Evolutionary conservation across 1,284 basidiomycete species (phyloP).

Genomic region (Agroathelia rolfsii): DNA sequence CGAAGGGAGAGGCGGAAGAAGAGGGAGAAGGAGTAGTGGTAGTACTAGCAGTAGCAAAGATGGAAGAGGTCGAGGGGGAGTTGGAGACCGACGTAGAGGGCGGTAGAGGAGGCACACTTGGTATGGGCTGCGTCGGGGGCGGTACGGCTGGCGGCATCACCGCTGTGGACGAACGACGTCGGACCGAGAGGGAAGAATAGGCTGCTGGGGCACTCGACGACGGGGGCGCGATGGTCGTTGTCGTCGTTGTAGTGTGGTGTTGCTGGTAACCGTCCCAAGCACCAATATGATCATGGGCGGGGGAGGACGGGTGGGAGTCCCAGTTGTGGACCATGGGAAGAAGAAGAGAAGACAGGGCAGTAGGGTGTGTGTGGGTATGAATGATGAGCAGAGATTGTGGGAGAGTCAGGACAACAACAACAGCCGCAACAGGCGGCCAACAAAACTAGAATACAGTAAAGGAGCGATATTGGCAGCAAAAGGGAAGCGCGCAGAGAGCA

Average conservation of each 20-base stretch:
- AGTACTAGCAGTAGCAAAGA: too few species aligned
- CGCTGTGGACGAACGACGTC: conserved; percentile 60
- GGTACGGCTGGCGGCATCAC: conserved; percentile 53
- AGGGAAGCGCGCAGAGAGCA: conserved; percentile 2
- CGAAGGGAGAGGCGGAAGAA: too few species aligned
- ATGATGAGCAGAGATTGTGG: too few species aligned
- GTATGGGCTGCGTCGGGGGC: conserved; percentile 68
- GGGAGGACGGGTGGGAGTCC: conserved; percentile 33
- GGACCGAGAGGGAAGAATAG: conserved; percentile 29
- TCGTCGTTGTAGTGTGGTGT: conserved; percentile 20
- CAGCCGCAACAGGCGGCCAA: too few species aligned
- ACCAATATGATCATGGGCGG: conserved; percentile 30
- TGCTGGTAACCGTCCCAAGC: conserved; percentile 38
- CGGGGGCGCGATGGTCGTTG: conserved; percentile 24
- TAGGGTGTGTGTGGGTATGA: too few species aligned
- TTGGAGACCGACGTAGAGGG: too few species aligned
- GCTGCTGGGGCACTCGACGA: conserved; percentile 25
- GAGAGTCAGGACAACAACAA: too few species aligned
- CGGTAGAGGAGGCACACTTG: conserved; percentile 44
- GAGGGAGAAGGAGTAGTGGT: too few species aligned
- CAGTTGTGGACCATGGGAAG: conserved; percentile 43
- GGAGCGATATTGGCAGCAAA: conserved; percentile 3
- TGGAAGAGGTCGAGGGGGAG: too few species aligned
- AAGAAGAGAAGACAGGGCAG: conserved; percentile 7
- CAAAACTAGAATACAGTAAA: conserved; percentile 6